Evolutionary conservation across 2,329 filamentous ascomycete species (phyloP).

Genomic region (Verticillium dahliae): DNA sequence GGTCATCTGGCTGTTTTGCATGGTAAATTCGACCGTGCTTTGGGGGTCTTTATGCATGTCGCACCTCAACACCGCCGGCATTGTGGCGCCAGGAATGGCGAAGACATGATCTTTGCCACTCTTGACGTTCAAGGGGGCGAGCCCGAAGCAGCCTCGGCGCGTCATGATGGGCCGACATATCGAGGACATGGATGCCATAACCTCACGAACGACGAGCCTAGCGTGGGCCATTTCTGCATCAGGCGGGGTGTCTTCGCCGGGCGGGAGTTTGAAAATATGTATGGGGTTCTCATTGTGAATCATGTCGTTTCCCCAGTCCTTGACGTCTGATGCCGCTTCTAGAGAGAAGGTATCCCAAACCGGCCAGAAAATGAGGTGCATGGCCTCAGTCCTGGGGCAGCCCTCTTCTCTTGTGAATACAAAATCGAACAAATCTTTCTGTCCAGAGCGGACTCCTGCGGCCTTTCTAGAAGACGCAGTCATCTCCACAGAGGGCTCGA

Average conservation of each 20-base stretch:
- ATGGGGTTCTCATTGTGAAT: not conserved
- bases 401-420: not conserved
- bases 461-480: not conserved
- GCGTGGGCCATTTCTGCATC: not conserved
- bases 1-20: not conserved
- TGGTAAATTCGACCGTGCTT: not conserved
- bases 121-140: not conserved
- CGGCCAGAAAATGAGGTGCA: not conserved
- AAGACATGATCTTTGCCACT: not conserved
- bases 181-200: not conserved
- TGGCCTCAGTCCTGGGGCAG: not conserved
- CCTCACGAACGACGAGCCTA: not conserved
- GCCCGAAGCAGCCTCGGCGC: not conserved
- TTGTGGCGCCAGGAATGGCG: constrained; percentile 2
- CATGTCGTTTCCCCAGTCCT: not conserved
- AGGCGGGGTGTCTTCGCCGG: not conserved
- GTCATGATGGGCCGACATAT: not conserved
- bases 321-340: not conserved
- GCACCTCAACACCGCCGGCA: not conserved
- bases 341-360: not conserved
- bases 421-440: not conserved
- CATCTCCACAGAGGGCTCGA: not conserved
- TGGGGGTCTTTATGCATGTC: not conserved
- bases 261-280: not conserved
- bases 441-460: not conserved